These are phyloP conservation scores for Phycomyces nitens DNA, from an alignment of 192 early-diverging fungal species.

Conservation along the genomic window DNA sequence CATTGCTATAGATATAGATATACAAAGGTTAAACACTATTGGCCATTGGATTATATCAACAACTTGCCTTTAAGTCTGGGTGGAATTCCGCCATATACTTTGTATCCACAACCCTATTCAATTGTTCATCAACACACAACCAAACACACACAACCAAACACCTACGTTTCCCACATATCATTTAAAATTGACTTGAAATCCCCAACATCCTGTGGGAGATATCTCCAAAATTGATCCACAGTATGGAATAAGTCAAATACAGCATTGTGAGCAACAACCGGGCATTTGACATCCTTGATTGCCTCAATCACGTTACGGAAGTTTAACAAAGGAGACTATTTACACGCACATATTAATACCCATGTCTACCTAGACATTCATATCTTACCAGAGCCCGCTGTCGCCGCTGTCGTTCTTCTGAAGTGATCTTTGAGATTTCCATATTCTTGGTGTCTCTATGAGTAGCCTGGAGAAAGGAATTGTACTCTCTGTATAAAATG, in stretches of 20 bases:
- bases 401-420: constrained; percentile 40
- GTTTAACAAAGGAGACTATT: constrained; percentile 34
- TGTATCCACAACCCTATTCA: constrained; percentile 70
- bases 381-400: neutral
- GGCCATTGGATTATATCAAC: too few species aligned
- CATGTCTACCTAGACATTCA: neutral
- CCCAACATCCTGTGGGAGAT: constrained; percentile 59
- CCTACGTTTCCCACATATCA: constrained; percentile 58
- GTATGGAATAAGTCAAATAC: constrained; percentile 84
- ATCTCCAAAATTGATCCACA: constrained; percentile 67
- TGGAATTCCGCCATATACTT: constrained; percentile 63
- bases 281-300: constrained; percentile 64
- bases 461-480: constrained; percentile 42
- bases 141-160: too few species aligned
- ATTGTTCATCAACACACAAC: too few species aligned
- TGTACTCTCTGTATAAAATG: constrained; percentile 35
- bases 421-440: constrained; percentile 44
- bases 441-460: constrained; percentile 37
- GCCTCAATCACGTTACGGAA: constrained; percentile 81
- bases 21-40: too few species aligned
- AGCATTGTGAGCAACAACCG: constrained; percentile 88
- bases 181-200: constrained; percentile 66
- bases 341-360: neutral
- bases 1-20: constrained; percentile 16
- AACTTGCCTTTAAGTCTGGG: constrained; percentile 39